These are phyloP conservation scores for Saturnispora ahearnii DNA, from an alignment of 805 yeast genomes.

Conservation along the genomic window DNA sequence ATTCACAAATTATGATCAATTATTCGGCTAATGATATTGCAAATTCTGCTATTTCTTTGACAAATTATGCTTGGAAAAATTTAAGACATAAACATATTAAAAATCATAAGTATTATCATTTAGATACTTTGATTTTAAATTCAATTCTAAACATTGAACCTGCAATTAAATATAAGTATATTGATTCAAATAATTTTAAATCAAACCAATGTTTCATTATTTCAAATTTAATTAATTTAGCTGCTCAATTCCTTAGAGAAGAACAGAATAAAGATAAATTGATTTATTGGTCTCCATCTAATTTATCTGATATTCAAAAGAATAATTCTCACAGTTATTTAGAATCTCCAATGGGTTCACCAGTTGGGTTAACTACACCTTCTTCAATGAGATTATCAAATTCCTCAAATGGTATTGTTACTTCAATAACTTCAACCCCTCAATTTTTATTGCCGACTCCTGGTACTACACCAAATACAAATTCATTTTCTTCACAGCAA, in stretches of 20 bases:
- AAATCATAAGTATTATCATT: slow-evolving; percentile 24
- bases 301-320: background rate
- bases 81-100: slow-evolving; percentile 28
- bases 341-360: slow-evolving; percentile 26
- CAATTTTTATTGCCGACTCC: slow-evolving; percentile 22
- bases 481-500: background rate
- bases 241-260: slow-evolving; percentile 20
- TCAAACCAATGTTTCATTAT: slow-evolving; percentile 16
- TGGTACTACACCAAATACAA: slow-evolving; percentile 24
- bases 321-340: slow-evolving; percentile 17
- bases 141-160: slow-evolving; percentile 20
- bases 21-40: slow-evolving; percentile 39
- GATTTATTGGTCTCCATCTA: slow-evolving; percentile 1
- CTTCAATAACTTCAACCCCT: background rate
- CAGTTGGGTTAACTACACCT: slow-evolving; percentile 17
- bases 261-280: slow-evolving; percentile 14
- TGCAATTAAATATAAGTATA: slow-evolving; percentile 22
- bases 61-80: slow-evolving; percentile 37
- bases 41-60: slow-evolving; percentile 41
- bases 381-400: slow-evolving; percentile 6
- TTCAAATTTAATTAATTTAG: slow-evolving; percentile 20
- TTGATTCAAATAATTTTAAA: slow-evolving; percentile 12
- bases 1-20: slow-evolving; percentile 46
- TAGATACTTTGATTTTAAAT: slow-evolving; percentile 22
- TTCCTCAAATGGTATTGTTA: background rate